Evolutionary conservation across 2,329 filamentous ascomycete species (phyloP).

Genomic region (Fusarium domesticum): DNA sequence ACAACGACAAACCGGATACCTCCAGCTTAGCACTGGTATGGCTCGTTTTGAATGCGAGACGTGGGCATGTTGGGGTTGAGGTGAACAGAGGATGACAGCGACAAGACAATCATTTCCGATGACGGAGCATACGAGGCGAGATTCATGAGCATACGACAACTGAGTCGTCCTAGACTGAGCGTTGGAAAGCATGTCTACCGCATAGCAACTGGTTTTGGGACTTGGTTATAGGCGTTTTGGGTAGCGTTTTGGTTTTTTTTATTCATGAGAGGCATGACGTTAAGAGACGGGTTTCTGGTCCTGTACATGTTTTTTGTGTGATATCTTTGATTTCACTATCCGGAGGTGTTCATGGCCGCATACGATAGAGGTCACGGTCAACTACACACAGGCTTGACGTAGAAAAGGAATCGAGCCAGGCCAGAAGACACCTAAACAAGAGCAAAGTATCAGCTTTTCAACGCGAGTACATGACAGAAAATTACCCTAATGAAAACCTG

Average conservation of each 20-base stretch:
- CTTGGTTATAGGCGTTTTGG: neutral
- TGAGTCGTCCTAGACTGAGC: neutral
- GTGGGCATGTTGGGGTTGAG: neutral
- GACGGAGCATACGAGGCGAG: neutral
- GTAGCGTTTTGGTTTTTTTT: neutral
- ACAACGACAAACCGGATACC: neutral
- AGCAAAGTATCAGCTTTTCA: neutral
- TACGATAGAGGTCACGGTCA: neutral
- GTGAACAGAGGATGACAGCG: neutral
- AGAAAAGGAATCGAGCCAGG: neutral
- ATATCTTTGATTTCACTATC: neutral
- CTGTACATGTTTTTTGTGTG: neutral
- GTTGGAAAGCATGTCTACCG: neutral
- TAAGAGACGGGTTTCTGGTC: no score
- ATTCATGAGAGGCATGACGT: no score
- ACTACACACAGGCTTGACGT: no score
- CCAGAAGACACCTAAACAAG: neutral
- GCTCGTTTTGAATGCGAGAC: no score
- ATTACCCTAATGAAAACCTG: neutral
- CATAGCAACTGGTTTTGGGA: neutral
- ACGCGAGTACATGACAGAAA: no score
- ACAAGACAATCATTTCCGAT: neutral
- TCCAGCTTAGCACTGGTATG: neutral
- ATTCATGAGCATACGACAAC: neutral
- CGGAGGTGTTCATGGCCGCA: neutral